phyloP scores from a whole-genome alignment of 2,329 filamentous ascomycete genomes.

The Verticillium alfalfae region DNA sequence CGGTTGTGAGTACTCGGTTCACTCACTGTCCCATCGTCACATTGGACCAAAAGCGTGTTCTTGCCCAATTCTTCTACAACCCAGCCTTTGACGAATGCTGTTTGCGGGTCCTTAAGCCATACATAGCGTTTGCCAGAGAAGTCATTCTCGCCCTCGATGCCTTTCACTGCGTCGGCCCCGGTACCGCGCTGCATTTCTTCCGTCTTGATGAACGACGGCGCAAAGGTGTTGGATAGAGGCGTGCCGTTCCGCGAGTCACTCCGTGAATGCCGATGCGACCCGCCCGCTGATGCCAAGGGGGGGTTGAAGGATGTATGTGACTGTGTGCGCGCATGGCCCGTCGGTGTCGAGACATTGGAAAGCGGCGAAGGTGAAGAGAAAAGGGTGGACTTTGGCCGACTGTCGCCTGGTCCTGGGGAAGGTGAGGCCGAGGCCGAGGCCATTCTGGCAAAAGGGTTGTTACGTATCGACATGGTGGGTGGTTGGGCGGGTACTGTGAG shows the following conservation, averaged over 20 bases:
- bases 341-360: constrained; percentile 29
- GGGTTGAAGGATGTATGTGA: constrained; percentile 53
- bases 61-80: constrained; percentile 74
- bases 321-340: constrained; percentile 61
- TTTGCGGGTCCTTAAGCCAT: constrained; percentile 84
- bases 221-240: constrained; percentile 75
- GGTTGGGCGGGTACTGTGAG: constrained; percentile 37
- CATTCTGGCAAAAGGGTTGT: constrained; percentile 72
- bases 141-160: constrained; percentile 95
- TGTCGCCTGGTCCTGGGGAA: constrained; percentile 52
- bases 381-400: constrained; percentile 70
- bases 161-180: constrained; percentile 51
- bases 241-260: constrained; percentile 61
- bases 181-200: constrained; percentile 62
- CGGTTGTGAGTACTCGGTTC: background rate
- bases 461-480: constrained; percentile 64
- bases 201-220: constrained; percentile 89
- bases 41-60: constrained; percentile 76
- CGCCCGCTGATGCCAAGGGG: constrained; percentile 29
- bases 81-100: constrained; percentile 88
- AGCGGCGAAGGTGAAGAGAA: constrained; percentile 55
- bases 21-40: constrained; percentile 82
- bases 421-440: constrained; percentile 63
- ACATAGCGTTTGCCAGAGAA: constrained; percentile 98
- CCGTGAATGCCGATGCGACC: constrained; percentile 33